Evolutionary conservation across 108 stramenopile genomes (phyloP).

Genomic region (Conticribra weissflogii): DNA sequence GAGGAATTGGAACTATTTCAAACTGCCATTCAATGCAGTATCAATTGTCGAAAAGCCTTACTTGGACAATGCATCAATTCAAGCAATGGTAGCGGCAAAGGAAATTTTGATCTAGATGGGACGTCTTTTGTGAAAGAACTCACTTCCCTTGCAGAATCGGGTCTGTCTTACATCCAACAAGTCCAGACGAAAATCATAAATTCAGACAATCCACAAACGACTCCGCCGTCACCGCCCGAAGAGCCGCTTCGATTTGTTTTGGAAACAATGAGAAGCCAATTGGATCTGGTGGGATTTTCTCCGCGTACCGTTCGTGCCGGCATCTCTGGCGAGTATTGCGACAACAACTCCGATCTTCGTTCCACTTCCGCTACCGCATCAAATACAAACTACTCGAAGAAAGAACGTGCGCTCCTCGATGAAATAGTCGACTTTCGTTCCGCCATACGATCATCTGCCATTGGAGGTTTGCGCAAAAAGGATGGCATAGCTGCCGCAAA

Average conservation of each 20-base stretch:
- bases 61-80: slow-evolving; percentile 11
- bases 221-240: slow-evolving; percentile 15
- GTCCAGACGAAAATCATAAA: background rate
- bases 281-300: slow-evolving; percentile 76
- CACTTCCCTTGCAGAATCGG: slow-evolving; percentile 51
- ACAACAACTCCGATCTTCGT: background rate
- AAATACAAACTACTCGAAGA: background rate
- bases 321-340: background rate
- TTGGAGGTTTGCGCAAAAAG: slow-evolving; percentile 38
- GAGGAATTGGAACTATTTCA: slow-evolving; percentile 53
- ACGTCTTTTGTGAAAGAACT: slow-evolving; percentile 59
- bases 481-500: slow-evolving; percentile 25
- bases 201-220: no score
- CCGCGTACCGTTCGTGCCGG: slow-evolving; percentile 62
- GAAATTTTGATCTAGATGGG: slow-evolving; percentile 71
- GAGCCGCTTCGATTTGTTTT: slow-evolving; percentile 57
- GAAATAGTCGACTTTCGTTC: slow-evolving; percentile 66
- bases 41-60: slow-evolving; percentile 40
- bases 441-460: slow-evolving; percentile 54
- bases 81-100: slow-evolving; percentile 15
- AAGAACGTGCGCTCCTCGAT: slow-evolving; percentile 46
- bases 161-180: slow-evolving; percentile 42
- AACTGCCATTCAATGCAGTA: slow-evolving; percentile 7
- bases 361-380: background rate
- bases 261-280: slow-evolving; percentile 44